A percentile compares a stretch with the other conserved stretches of the same genome.
These are phyloP conservation scores for Rhizomucor miehei DNA, from an alignment of 371 early-diverging fungal species.

Conservation along the genomic window DNA sequence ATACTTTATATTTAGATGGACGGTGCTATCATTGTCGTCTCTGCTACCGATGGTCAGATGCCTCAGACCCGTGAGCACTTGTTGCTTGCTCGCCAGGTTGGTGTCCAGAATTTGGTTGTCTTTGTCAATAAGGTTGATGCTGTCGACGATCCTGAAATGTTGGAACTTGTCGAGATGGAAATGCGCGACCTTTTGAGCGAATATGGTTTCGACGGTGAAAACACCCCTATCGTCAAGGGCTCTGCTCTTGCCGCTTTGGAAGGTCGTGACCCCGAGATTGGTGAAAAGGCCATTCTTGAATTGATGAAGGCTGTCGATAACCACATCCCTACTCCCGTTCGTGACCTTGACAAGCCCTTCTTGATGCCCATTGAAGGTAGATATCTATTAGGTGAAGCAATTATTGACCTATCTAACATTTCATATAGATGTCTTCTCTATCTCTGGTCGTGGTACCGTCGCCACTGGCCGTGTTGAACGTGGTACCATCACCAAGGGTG, in stretches of 20 bases:
- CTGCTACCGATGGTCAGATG: constrained; percentile 95
- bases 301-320: constrained; percentile 94
- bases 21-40: constrained; percentile 98
- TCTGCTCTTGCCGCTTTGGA: constrained; percentile 96
- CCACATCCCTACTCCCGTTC: constrained; percentile 90
- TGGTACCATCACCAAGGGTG: constrained; percentile 92
- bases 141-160: constrained; percentile 94
- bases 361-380: constrained; percentile 94
- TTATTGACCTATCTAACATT: background rate
- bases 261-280: constrained; percentile 89
- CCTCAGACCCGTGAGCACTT: constrained; percentile 98
- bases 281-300: constrained; percentile 81
- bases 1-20: constrained; percentile 65
- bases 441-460: constrained; percentile 99
- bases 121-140: constrained; percentile 99
- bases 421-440: constrained; percentile 87
- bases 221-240: constrained; percentile 92
- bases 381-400: background rate
- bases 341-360: constrained; percentile 98
- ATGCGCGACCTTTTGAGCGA: constrained; percentile 94
- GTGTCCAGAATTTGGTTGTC: constrained; percentile 93
- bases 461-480: constrained; percentile 98
- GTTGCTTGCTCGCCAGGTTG: constrained; percentile 96
- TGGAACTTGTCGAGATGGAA: constrained; percentile 98
- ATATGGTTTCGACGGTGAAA: constrained; percentile 94